These are phyloP conservation scores for Fraxinus dipetala DNA, from an alignment of 305 asterid genomes.

Conservation along the genomic window DNA sequence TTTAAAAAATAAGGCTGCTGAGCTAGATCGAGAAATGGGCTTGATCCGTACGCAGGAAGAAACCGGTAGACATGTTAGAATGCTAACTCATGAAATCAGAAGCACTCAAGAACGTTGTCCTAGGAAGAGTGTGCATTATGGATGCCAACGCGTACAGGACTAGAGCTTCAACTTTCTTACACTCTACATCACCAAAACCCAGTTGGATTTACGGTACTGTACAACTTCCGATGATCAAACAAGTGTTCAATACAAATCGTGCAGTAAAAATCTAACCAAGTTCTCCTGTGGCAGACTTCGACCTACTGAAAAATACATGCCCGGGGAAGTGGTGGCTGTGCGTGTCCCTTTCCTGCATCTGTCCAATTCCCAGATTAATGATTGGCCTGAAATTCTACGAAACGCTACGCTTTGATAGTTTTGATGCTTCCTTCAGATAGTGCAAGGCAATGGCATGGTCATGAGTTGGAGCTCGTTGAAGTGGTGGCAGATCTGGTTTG, in stretches of 20 bases:
- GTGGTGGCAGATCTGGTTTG: slow-evolving; percentile 98
- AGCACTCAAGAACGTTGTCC: slow-evolving; percentile 85
- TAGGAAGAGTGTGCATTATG: slow-evolving; percentile 95
- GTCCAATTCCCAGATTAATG: slow-evolving; percentile 82
- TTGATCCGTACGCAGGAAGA: slow-evolving; percentile 94
- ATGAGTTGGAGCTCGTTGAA: slow-evolving; percentile 96
- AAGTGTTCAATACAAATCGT: slow-evolving; percentile 70
- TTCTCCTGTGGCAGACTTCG: slow-evolving; percentile 82
- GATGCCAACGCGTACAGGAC: slow-evolving; percentile 95
- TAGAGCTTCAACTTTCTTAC: slow-evolving; percentile 90
- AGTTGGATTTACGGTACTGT: slow-evolving; percentile 83
- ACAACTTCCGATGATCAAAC: slow-evolving; percentile 71
- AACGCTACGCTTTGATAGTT: slow-evolving; percentile 93
- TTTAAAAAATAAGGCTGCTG: slow-evolving; percentile 89
- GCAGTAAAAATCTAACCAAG: slow-evolving; percentile 78
- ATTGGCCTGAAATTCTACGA: slow-evolving; percentile 96
- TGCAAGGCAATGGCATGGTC: slow-evolving; percentile 95
- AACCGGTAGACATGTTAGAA: slow-evolving; percentile 91
- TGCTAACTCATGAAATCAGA: slow-evolving; percentile 95
- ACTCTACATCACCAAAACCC: slow-evolving; percentile 90
- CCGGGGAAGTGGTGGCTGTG: slow-evolving; percentile 95
- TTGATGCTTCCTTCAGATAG: slow-evolving; percentile 93
- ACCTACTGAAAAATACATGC: slow-evolving; percentile 69
- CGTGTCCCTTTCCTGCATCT: slow-evolving; percentile 91
- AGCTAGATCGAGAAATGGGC: slow-evolving; percentile 94